Percentiles rank a stretch among this genome's conserved stretches.
These are phyloP conservation scores for Russula lepida DNA, from an alignment of 768 basidiomycete species.

Conservation along the genomic window DNA sequence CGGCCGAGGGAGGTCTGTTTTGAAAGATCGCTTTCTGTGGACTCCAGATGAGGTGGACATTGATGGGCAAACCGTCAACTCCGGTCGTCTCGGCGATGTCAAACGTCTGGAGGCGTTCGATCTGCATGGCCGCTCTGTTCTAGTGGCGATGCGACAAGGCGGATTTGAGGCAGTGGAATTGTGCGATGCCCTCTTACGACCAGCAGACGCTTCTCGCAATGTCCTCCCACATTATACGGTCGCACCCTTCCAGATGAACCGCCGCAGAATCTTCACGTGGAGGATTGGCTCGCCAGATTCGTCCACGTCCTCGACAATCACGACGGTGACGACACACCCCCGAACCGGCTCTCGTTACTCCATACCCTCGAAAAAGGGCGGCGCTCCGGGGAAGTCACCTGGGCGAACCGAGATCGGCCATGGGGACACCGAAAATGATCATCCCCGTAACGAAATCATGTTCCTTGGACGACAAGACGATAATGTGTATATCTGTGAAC, in stretches of 20 bases:
- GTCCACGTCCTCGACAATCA: neutral
- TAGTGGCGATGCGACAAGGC: slow-evolving; percentile 81
- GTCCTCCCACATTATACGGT: slow-evolving; percentile 64
- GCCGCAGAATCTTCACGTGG: slow-evolving; percentile 74
- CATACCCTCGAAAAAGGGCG: slow-evolving; percentile 37
- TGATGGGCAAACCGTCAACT: slow-evolving; percentile 30
- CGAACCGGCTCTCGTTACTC: slow-evolving; percentile 35
- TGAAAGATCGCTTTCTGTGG: slow-evolving; percentile 76
- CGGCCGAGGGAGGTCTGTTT: slow-evolving; percentile 73
- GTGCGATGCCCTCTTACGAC: slow-evolving; percentile 67
- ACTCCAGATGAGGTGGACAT: slow-evolving; percentile 49
- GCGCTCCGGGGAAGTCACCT: slow-evolving; percentile 40
- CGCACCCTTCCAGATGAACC: slow-evolving; percentile 49
- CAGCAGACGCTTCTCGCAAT: slow-evolving; percentile 72
- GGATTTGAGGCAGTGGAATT: slow-evolving; percentile 78
- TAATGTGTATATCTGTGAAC: slow-evolving; percentile 76
- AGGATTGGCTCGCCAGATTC: slow-evolving; percentile 62
- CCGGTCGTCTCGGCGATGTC: slow-evolving; percentile 65
- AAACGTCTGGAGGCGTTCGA: slow-evolving; percentile 81
- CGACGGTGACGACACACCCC: neutral
- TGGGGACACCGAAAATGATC: slow-evolving; percentile 45
- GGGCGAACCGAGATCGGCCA: slow-evolving; percentile 43
- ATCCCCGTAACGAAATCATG: slow-evolving; percentile 58
- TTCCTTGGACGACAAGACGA: slow-evolving; percentile 72
- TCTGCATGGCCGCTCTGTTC: slow-evolving; percentile 60